These are phyloP conservation scores for Myrmaecium sp. DNA, from an alignment of 2,329 filamentous ascomycete species.

Conservation along the genomic window DNA sequence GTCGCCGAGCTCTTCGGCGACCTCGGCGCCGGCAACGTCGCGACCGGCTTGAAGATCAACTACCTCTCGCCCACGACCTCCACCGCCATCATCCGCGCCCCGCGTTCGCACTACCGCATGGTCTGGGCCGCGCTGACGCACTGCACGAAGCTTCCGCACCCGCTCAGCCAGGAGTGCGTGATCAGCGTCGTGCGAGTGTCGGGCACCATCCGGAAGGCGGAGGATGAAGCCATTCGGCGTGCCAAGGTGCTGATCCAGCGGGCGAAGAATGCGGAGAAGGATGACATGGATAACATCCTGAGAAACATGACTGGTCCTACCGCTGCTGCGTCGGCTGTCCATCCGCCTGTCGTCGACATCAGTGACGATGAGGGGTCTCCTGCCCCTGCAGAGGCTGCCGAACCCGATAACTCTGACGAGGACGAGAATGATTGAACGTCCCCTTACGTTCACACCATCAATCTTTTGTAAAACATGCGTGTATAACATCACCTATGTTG, in stretches of 20 bases:
- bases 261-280: conserved; percentile 34
- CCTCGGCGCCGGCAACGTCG: conserved; percentile 63
- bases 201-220: conserved; percentile 81
- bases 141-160: conserved; percentile 50
- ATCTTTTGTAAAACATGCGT: too few species aligned
- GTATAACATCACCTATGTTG: too few species aligned
- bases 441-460: too few species aligned
- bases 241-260: conserved; percentile 56
- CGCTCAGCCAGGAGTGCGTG: conserved; percentile 48
- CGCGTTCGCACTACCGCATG: conserved; percentile 66
- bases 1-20: conserved; percentile 43
- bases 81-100: conserved; percentile 77
- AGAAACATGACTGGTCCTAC: too few species aligned
- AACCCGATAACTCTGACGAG: too few species aligned
- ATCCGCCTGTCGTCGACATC: too few species aligned
- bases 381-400: too few species aligned
- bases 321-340: too few species aligned
- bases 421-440: too few species aligned
- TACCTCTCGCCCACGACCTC: conserved; percentile 87
- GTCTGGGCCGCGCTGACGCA: conserved; percentile 83
- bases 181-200: conserved; percentile 76
- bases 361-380: too few species aligned
- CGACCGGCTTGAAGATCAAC: conserved; percentile 46
- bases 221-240: conserved; percentile 72
- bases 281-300: too few species aligned